These are phyloP conservation scores for Entomophthora muscae DNA, from an alignment of 371 early-diverging fungal species.

Conservation along the genomic window DNA sequence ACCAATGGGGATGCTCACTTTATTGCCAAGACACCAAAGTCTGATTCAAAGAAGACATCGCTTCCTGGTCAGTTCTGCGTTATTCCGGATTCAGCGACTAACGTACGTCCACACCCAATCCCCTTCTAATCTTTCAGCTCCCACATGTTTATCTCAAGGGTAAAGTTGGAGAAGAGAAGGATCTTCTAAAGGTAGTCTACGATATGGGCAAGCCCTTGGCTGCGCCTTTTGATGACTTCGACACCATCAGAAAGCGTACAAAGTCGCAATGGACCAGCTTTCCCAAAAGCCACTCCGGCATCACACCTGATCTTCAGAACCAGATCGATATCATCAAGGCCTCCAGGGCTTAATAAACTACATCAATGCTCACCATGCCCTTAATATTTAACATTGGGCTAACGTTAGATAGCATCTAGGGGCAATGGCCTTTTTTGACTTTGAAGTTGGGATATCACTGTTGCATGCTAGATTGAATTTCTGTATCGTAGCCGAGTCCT, in stretches of 20 bases:
- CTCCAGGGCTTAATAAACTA: not conserved
- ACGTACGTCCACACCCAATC: slow-evolving; percentile 7
- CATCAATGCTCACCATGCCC: no score
- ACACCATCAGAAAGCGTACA: not conserved
- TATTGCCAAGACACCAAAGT: slow-evolving; percentile 30
- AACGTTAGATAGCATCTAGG: no score
- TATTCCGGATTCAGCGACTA: slow-evolving; percentile 15
- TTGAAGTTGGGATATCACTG: no score
- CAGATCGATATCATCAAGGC: not conserved
- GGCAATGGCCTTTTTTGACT: no score
- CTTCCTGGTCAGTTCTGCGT: slow-evolving; percentile 53
- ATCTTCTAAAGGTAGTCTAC: not conserved
- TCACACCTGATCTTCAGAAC: not conserved
- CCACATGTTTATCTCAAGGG: not conserved
- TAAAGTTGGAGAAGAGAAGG: not conserved
- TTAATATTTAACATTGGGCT: no score
- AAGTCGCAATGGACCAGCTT: not conserved
- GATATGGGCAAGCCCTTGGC: not conserved
- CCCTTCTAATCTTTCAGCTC: not conserved
- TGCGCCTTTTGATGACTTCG: not conserved
- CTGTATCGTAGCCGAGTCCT: no score
- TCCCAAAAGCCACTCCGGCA: not conserved
- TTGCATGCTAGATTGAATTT: no score
- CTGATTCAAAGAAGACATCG: slow-evolving; percentile 39
- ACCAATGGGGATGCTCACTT: slow-evolving; percentile 30